Percentiles rank a stretch among this genome's conserved stretches.
Evolutionary conservation across 1,284 basidiomycete genomes (phyloP).

Genomic region (Xerocomus cyaneibrunnescens): DNA sequence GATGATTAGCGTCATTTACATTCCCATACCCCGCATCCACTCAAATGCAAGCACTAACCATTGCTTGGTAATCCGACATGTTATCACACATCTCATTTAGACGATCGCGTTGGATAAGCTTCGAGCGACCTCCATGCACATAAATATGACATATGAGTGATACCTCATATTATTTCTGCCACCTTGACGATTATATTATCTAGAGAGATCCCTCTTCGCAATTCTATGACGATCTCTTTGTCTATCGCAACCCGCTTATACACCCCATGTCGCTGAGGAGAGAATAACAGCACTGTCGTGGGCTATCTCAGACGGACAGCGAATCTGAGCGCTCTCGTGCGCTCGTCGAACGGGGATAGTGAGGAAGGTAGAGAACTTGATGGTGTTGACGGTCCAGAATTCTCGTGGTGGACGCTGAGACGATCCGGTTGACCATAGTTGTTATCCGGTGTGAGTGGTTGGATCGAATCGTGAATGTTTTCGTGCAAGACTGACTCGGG

Average conservation of each 20-base stretch:
- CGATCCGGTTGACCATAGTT: background rate
- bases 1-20: no score
- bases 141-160: no score
- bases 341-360: background rate
- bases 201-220: background rate
- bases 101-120: no score
- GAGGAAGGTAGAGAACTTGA: background rate
- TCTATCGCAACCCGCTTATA: constrained; percentile 14
- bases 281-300: constrained; percentile 13
- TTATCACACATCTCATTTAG: no score
- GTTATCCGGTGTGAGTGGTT: background rate
- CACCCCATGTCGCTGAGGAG: background rate
- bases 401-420: background rate
- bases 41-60: no score
- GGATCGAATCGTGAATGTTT: background rate
- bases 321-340: constrained; percentile 5
- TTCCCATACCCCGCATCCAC: no score
- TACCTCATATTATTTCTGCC: constrained; percentile 3
- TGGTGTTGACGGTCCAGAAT: background rate
- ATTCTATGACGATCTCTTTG: background rate
- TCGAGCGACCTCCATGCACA: no score
- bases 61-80: no score
- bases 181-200: background rate
- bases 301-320: constrained; percentile 8
- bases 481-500: background rate